A percentile compares a stretch with the other conserved stretches of the same genome.
These are phyloP conservation scores for Macrophomina phaseolina DNA, from an alignment of 2,329 filamentous ascomycete genomes.

Conservation along the genomic window DNA sequence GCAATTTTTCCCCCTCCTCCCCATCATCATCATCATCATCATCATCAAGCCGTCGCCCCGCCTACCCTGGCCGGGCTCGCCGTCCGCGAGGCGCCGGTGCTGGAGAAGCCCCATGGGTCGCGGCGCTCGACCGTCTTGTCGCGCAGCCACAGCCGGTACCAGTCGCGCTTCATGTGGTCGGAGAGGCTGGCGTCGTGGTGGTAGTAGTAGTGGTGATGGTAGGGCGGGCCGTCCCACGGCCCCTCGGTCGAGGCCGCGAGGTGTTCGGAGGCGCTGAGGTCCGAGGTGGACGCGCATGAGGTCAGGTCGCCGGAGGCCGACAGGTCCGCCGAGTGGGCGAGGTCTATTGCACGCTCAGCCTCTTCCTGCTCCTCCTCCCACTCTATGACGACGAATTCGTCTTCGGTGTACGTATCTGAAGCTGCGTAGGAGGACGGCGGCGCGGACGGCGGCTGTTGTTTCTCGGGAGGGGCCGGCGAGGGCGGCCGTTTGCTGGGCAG, in stretches of 20 bases:
- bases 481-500: background rate
- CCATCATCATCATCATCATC: background rate
- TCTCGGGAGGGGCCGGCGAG: background rate
- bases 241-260: background rate
- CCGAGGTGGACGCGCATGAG: background rate
- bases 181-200: background rate
- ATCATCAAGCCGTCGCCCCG: background rate
- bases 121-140: constrained; percentile 10
- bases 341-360: constrained; percentile 18
- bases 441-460: background rate
- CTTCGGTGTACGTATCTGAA: constrained; percentile 22
- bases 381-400: constrained; percentile 19
- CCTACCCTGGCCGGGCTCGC: constrained; percentile 1
- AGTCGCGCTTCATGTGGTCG: background rate
- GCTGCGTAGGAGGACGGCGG: background rate
- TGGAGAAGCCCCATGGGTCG: constrained; percentile 16
- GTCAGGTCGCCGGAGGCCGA: constrained; percentile 1
- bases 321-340: constrained; percentile 3
- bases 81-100: constrained; percentile 5
- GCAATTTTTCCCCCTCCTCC: no score
- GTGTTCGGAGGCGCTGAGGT: background rate
- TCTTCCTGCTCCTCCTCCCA: constrained; percentile 13
- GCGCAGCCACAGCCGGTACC: constrained; percentile 13
- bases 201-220: no score
- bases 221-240: background rate